Percentiles rank a stretch among this genome's conserved stretches.
Evolutionary conservation across 163 green algal genomes (phyloP).

Genomic region (Scenedesmus sp.): DNA sequence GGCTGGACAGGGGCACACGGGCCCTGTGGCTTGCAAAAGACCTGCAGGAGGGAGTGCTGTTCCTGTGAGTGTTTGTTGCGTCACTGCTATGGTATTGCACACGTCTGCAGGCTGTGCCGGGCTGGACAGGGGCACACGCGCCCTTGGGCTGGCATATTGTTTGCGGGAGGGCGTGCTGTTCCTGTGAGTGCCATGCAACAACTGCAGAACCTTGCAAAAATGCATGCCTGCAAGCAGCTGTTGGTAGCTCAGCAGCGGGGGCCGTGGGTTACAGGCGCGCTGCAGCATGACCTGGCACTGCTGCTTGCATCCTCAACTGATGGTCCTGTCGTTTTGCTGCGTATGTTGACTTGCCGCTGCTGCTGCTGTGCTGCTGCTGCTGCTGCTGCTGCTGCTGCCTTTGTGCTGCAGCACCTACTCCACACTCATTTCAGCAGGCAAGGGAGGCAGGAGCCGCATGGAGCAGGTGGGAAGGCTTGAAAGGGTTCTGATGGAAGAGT

Average conservation of each 20-base stretch:
- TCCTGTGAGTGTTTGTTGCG: conserved; percentile 59
- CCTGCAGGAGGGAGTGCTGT: conserved; percentile 87
- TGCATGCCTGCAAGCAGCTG: background rate
- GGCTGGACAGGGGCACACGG: conserved; percentile 79
- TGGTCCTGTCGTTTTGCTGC: background rate
- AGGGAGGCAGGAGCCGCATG: conserved; percentile 72
- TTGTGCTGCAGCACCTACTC: conserved; percentile 85
- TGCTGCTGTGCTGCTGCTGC: background rate
- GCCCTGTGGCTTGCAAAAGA: conserved; percentile 76
- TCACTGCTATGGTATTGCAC: background rate
- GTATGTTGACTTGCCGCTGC: background rate
- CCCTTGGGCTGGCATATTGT: background rate
- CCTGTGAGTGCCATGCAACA: background rate
- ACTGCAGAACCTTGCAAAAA: background rate
- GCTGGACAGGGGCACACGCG: background rate
- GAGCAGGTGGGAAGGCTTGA: conserved; percentile 78
- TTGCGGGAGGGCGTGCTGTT: background rate
- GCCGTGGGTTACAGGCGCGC: no score
- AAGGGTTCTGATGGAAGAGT: no score
- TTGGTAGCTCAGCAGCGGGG: background rate
- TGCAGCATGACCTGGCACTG: no score
- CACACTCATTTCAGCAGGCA: conserved; percentile 78
- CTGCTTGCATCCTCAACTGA: background rate
- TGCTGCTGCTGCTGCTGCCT: background rate
- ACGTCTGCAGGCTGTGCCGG: background rate